Evolutionary conservation across 805 yeast genomes (phyloP), one percentile per base, ranked within the genome.

Genomic region (Pichia cephalocereana): DNA sequence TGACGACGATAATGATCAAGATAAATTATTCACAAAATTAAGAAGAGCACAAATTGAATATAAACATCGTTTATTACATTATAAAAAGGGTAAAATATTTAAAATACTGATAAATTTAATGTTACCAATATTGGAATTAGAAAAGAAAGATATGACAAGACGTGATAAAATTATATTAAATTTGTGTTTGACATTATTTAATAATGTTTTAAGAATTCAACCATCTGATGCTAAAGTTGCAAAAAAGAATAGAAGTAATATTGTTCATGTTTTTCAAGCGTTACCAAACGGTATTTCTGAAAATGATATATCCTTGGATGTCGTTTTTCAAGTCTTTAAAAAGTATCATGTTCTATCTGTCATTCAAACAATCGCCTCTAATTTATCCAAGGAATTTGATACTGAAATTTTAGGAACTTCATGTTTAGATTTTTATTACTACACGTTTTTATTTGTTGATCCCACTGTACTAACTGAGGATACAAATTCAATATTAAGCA

Each of bases 131-230:
- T 63, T 87, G 40, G 66, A 75, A 14, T 67, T 74, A 47, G 67
- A 71, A 1, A 74, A 70, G 55, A 57, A 65, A 2, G 81, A 82
- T 19, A 74, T 97, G 51, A 78, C 79, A 3, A 70, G 80, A 0
- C 69, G 87, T 37, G 97, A 90, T 55, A 80, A 80, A 49, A 82
- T 82, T 41, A 75, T 90, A 14, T 63, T 93, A 43, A 78, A 83
- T 47, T 70, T 91, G 50, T 86, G 84, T 28, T 65, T 90, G 15
- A 78, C 77, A 45, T 79, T 93, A 58, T 73, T 89, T 52, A 74
- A 96, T 52, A 93, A 93, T 61, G 56, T 93, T n/a, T 66, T 86
- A 9, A 74, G 79, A 39, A 87, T 91, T 34, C 88, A 83, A 54
- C 91, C 90, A 0, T 79, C 84, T 1, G 79, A 74, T 36, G 72